These are phyloP conservation scores for Holtermannia corniformis DNA, from an alignment of 768 basidiomycete species.

Conservation along the genomic window DNA sequence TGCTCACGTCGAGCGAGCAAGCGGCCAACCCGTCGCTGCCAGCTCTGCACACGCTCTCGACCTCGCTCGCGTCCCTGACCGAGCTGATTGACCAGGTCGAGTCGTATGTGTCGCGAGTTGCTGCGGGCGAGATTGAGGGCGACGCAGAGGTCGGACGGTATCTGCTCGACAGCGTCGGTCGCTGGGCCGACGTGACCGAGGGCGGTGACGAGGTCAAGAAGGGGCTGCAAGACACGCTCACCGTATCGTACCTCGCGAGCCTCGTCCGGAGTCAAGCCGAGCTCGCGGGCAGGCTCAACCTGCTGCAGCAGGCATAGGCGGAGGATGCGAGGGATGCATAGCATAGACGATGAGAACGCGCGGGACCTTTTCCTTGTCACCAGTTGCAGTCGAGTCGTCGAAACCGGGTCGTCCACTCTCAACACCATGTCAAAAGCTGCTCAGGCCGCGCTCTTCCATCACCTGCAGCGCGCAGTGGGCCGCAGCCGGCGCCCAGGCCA, in stretches of 20 bases:
- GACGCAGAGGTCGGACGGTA: conserved; percentile 83
- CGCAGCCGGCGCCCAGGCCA: too few relatives aligned
- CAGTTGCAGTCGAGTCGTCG: too few relatives aligned
- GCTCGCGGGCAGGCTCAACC: conserved; percentile 73
- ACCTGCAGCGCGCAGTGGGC: background rate
- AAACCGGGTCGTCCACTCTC: too few relatives aligned
- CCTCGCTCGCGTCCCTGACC: conserved; percentile 60
- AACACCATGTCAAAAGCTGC: background rate
- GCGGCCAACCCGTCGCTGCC: conserved; percentile 43
- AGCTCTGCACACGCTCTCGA: conserved; percentile 66
- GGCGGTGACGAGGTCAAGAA: conserved; percentile 28
- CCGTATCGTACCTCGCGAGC: conserved; percentile 90
- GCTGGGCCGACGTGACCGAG: conserved; percentile 48
- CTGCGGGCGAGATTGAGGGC: conserved; percentile 65
- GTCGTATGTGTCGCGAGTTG: conserved; percentile 68
- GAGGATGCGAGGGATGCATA: background rate
- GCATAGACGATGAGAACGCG: background rate
- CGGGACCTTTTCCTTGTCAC: too few relatives aligned
- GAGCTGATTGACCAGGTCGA: conserved; percentile 77
- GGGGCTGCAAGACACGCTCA: conserved; percentile 65
- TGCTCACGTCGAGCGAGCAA: conserved; percentile 46
- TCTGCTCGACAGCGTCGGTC: conserved; percentile 63
- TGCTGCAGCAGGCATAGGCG: conserved; percentile 45
- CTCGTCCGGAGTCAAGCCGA: conserved; percentile 89
- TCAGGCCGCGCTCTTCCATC: background rate